A percentile compares a stretch with the other conserved stretches of the same genome.
Conservation (phyloP, 805 yeast genomes). For the Tetrapisispora taiwanensis region DNA sequence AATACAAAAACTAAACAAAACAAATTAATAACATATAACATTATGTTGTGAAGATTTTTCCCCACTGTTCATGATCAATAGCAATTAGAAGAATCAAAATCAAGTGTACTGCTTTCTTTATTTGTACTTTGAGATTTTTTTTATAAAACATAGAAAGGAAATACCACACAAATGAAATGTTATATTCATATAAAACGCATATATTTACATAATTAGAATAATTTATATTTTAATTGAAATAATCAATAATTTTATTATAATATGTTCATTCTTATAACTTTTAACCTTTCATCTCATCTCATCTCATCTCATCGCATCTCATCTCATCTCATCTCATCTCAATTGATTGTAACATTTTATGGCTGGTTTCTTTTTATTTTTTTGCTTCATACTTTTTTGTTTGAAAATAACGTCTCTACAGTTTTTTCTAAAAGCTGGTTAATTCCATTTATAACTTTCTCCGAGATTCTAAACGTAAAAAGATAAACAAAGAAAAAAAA, state of each 20-base stretch:
- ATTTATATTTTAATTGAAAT: neutral
- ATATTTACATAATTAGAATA: neutral
- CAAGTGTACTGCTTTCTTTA: too few relatives aligned
- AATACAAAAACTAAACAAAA: too few relatives aligned
- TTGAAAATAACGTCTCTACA: neutral
- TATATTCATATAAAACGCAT: neutral
- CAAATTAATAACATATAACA: too few relatives aligned
- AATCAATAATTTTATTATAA: too few relatives aligned
- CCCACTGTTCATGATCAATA: too few relatives aligned
- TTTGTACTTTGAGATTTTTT: too few relatives aligned
- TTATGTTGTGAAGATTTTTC: too few relatives aligned
- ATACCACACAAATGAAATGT: too few relatives aligned
- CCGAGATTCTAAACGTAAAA: neutral
- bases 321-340: constrained; percentile 8
- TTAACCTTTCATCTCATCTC: neutral
- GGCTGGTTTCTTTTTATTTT: neutral
- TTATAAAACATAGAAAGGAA: too few relatives aligned
- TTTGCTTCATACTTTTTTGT: neutral
- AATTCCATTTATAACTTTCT: neutral
- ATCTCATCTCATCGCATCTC: constrained; percentile 1
- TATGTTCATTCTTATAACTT: too few relatives aligned
- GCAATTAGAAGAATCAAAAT: too few relatives aligned
- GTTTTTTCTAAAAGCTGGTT: neutral
- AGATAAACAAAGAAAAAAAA: neutral
- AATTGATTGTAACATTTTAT: constrained; percentile 5